Base-by-base conservation (phyloP, 306 rosid species). In the Sicyos edulis region DNA sequence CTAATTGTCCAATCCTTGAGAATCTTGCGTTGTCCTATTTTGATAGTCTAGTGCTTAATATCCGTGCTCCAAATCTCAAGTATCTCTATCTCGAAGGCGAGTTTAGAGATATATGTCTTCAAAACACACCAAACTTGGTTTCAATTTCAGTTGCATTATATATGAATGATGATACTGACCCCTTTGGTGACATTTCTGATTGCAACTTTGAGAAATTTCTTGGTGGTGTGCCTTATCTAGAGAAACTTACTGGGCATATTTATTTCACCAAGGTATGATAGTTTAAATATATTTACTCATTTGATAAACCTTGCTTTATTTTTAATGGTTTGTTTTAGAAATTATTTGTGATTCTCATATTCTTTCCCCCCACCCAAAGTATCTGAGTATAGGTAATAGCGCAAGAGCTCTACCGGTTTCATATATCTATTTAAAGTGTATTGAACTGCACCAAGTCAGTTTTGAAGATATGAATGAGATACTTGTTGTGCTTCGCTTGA, bases 391-490 rank as follows among this genome's bases (percentile, higher is more conserved):
- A 83, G 99, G 92, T 65, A 78, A 78, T 79, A 83, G 84, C 59
- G 78, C 76, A 2, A 82, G 81, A 76, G 55, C 55, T 53, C 83
- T 51, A 73, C 76, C 88, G 17, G 61, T 86, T 73, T 81, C 81
- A 17, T 91, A 87, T 80, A 77, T 72, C 79, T 76, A 79, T 70
- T 78, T 95, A 82, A 85, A 82, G 88, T 82, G 75, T 60, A 72
- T 95, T 49, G 96, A 87, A 82, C 80, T 95, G 82, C 69, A 81
- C 83, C 92, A 89, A 87, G 99, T 95, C 74, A 83, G 90, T 83
- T 95, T 95, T 73, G 99, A 91, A 79, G 99, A 95, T 83, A 85
- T 77, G 85, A 89, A 85, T 53, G 99, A 95, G 88, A 85, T 91
- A 74, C 82, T 83, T 34, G 97, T 95, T 12, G 86, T 91, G 83